Conservation (phyloP, 2,329 filamentous ascomycete species). For the Calonectria multiphialidica region DNA sequence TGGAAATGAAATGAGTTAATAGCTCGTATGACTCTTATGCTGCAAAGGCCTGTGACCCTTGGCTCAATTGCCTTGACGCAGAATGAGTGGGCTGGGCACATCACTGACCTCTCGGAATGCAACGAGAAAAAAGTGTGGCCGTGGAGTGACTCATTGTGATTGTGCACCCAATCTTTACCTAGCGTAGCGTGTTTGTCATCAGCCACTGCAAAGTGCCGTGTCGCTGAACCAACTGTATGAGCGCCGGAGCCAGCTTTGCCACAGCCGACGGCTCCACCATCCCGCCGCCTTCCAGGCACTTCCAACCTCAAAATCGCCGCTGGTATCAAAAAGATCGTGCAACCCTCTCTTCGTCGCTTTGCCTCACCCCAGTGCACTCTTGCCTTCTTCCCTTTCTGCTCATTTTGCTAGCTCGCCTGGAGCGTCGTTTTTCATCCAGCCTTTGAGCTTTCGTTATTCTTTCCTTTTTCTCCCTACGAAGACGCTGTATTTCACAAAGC, state of each 20-base stretch:
- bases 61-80: not conserved
- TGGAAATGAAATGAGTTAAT: slow-evolving; percentile 7
- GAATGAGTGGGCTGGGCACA: slow-evolving; percentile 12
- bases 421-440: not conserved
- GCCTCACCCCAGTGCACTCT: not conserved
- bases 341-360: not conserved
- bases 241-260: slow-evolving; percentile 5
- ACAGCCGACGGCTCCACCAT: slow-evolving; percentile 17
- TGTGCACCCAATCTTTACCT: slow-evolving; percentile 7
- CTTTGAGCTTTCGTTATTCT: slow-evolving; percentile 26
- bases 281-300: slow-evolving; percentile 5
- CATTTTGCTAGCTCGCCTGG: not conserved
- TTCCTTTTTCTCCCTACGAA: slow-evolving; percentile 37
- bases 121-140: slow-evolving; percentile 12
- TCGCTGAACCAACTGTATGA: not conserved
- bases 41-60: not conserved
- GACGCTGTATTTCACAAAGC: slow-evolving; percentile 46
- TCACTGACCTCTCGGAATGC: not conserved
- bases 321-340: slow-evolving; percentile 14
- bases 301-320: not conserved
- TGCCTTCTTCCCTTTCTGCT: not conserved
- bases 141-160: slow-evolving; percentile 23
- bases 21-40: slow-evolving; percentile 23
- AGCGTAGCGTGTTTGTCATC: not conserved
- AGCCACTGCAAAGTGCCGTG: not conserved